phyloP scores from a whole-genome alignment of 345 rosid species.

The Hevea brasiliensis region DNA sequence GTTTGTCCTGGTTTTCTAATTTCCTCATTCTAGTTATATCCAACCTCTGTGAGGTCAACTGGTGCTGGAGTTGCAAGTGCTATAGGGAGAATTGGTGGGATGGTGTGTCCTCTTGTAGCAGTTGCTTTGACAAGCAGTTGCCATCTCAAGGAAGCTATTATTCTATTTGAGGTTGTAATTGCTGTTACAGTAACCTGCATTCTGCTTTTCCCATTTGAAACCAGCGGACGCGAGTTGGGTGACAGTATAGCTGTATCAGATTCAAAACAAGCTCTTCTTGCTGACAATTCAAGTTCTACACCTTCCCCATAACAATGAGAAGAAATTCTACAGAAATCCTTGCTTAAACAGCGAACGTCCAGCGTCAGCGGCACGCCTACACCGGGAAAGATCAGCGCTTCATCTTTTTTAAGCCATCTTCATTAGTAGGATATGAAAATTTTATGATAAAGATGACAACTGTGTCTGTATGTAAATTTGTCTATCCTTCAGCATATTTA shows the following conservation, averaged over 20 bases:
- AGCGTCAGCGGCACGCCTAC: no score
- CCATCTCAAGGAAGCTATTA: conserved; percentile 19
- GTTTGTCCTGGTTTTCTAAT: background rate
- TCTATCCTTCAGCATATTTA: no score
- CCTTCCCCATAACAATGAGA: no score
- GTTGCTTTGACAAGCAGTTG: conserved; percentile 24
- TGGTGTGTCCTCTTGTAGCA: conserved; percentile 28
- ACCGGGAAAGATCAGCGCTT: no score
- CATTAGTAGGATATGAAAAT: no score
- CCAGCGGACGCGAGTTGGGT: conserved; percentile 23
- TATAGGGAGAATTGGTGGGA: conserved; percentile 28
- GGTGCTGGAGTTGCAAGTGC: conserved; percentile 28
- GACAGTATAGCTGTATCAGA: conserved; percentile 16
- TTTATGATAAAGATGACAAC: no score
- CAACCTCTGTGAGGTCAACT: conserved; percentile 24
- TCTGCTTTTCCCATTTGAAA: conserved; percentile 26
- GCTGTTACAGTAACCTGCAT: conserved; percentile 9
- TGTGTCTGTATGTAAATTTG: no score
- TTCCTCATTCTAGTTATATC: conserved; percentile 15
- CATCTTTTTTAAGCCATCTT: no score
- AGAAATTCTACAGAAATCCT: no score
- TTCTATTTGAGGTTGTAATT: conserved; percentile 16
- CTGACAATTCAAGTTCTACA: no score
- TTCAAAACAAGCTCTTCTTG: background rate
- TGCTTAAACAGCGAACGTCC: no score